phyloP scores from a whole-genome alignment of 108 stramenopile species.

The Cyclotella sp. region DNA sequence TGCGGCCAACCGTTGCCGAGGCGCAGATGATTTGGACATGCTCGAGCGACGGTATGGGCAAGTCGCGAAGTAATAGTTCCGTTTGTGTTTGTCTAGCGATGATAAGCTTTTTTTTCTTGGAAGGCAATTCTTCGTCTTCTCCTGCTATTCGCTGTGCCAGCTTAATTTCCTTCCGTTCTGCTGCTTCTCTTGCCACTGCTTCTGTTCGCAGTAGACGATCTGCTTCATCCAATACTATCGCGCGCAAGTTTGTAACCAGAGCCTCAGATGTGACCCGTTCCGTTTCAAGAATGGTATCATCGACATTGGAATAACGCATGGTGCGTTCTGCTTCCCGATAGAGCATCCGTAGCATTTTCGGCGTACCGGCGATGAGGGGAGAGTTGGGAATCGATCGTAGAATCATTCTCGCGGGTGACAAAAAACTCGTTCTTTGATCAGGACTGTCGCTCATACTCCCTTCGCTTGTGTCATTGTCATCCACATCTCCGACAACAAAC shows the following conservation, averaged over 20 bases:
- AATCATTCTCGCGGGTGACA: slow-evolving; percentile 17
- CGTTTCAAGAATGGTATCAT: slow-evolving; percentile 16
- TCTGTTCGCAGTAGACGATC: slow-evolving; percentile 77
- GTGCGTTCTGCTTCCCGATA: slow-evolving; percentile 43
- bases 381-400: slow-evolving; percentile 15
- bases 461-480: not conserved
- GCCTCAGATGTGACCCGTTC: slow-evolving; percentile 38
- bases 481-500: slow-evolving; percentile 44
- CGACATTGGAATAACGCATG: slow-evolving; percentile 1
- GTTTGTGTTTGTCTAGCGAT: slow-evolving; percentile 52
- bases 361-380: slow-evolving; percentile 68
- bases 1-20: slow-evolving; percentile 75
- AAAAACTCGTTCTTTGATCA: slow-evolving; percentile 6
- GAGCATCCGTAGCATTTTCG: slow-evolving; percentile 64
- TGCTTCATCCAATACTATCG: slow-evolving; percentile 78
- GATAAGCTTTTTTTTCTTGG: slow-evolving; percentile 33
- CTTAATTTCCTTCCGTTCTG: slow-evolving; percentile 46
- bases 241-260: slow-evolving; percentile 51
- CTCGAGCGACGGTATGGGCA: slow-evolving; percentile 43
- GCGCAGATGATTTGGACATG: slow-evolving; percentile 72
- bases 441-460: slow-evolving; percentile 18
- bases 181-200: slow-evolving; percentile 49
- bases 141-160: slow-evolving; percentile 24
- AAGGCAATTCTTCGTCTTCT: slow-evolving; percentile 9
- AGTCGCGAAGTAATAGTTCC: slow-evolving; percentile 46